Evolutionary conservation across 2,329 filamentous ascomycete species (phyloP).

Genomic region (Colletotrichum sp.): DNA sequence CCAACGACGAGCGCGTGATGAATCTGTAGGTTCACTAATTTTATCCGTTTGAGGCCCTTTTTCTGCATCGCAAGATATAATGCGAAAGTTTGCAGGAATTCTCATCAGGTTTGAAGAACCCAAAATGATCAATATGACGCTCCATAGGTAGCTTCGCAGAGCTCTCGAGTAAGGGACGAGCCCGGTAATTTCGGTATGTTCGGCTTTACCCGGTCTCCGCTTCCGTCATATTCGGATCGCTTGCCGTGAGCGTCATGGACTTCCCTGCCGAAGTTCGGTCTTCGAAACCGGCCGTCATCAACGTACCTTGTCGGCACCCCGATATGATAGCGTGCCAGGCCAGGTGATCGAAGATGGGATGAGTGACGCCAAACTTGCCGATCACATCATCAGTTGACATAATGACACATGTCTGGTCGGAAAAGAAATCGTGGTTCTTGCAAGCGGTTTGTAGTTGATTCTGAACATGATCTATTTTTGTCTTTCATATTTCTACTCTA

Average conservation of each 20-base stretch:
- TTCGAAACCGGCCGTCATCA: not conserved
- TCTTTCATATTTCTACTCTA: not conserved
- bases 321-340: not conserved
- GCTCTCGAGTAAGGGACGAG: not conserved
- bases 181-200: not conserved
- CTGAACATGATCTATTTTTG: too few species aligned
- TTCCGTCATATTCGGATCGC: not conserved
- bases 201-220: not conserved
- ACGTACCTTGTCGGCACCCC: not conserved
- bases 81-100: not conserved
- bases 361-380: not conserved
- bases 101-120: not conserved
- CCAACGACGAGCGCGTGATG: not conserved
- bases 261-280: not conserved
- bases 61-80: too few species aligned
- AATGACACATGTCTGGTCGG: not conserved
- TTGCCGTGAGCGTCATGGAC: not conserved
- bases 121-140: not conserved
- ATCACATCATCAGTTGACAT: not conserved
- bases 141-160: not conserved
- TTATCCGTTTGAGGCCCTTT: not conserved
- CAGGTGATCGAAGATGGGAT: not conserved
- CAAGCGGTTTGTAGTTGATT: accelerated
- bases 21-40: accelerated
- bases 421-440: not conserved